These are phyloP conservation scores for Globisporangium orthogonon DNA, from an alignment of 352 stramenopile species.

Conservation along the genomic window DNA sequence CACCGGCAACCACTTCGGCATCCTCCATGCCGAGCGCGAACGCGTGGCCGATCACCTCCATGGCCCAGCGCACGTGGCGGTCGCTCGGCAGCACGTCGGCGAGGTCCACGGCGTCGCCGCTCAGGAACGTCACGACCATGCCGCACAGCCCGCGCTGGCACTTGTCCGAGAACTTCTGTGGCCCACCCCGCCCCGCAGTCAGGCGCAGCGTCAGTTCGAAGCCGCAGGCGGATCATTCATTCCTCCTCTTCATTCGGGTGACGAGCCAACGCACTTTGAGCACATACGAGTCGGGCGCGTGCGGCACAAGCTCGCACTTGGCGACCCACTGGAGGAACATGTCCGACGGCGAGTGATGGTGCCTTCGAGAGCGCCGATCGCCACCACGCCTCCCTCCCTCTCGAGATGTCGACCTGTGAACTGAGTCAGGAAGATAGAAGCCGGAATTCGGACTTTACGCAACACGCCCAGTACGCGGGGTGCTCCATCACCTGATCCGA, in stretches of 20 bases:
- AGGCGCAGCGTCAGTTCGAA: not conserved
- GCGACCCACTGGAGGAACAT: conserved; percentile 88
- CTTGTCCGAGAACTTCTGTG: conserved; percentile 84
- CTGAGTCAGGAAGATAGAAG: no score
- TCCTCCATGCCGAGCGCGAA: conserved; percentile 86
- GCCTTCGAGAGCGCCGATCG: no score
- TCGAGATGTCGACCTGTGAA: no score
- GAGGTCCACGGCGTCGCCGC: conserved; percentile 40
- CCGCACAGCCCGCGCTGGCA: conserved; percentile 80
- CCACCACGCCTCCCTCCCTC: not conserved
- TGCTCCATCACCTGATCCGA: no score
- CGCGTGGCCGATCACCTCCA: conserved; percentile 81
- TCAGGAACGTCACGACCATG: conserved; percentile 73
- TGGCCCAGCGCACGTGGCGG: conserved; percentile 80
- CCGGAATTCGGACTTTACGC: not conserved
- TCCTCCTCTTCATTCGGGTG: not conserved
- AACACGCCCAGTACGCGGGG: no score
- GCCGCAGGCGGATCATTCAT: not conserved
- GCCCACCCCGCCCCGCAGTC: not conserved
- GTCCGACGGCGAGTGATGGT: not conserved
- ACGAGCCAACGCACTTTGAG: conserved; percentile 43
- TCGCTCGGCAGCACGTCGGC: conserved; percentile 50
- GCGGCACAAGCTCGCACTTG: conserved; percentile 82
- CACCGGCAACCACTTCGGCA: conserved; percentile 71
- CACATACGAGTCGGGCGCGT: conserved; percentile 62